These are phyloP conservation scores for Ceratocystis lukuohia DNA, from an alignment of 2,329 filamentous ascomycete species.

Conservation along the genomic window DNA sequence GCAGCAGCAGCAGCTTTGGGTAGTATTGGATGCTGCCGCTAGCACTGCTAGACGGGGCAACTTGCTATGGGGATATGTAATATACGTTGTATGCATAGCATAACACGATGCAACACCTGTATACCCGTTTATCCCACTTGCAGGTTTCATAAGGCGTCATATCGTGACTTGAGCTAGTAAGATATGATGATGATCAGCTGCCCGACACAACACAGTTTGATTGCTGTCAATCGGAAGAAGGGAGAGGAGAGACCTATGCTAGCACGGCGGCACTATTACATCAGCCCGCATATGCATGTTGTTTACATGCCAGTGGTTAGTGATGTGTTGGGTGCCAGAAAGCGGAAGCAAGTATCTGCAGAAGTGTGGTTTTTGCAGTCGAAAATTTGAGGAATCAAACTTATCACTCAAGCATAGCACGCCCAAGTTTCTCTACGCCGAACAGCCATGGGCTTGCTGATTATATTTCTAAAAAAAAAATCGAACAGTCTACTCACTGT, in stretches of 20 bases:
- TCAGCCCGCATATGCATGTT: neutral
- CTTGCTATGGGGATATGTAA: neutral
- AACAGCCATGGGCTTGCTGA: too few relatives aligned
- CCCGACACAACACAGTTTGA: neutral
- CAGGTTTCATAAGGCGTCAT: conserved; percentile 1
- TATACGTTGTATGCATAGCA: neutral
- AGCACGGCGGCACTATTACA: neutral
- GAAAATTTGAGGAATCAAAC: neutral
- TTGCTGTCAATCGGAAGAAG: neutral
- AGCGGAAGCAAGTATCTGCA: neutral
- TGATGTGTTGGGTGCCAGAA: neutral
- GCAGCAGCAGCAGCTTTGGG: neutral
- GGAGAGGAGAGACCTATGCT: neutral
- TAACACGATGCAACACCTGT: neutral
- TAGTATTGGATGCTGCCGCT: neutral
- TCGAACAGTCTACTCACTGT: neutral
- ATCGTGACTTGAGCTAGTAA: neutral
- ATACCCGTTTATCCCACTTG: neutral
- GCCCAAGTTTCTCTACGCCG: neutral
- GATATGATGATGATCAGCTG: neutral
- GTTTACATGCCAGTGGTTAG: neutral
- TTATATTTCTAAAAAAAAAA: neutral
- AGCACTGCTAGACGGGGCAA: neutral
- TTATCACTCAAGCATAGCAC: neutral
- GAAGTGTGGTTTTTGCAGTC: neutral